These are phyloP conservation scores for Plasmodium yoelii DNA, from an alignment of 169 alveolate genomes.

Conservation along the genomic window DNA sequence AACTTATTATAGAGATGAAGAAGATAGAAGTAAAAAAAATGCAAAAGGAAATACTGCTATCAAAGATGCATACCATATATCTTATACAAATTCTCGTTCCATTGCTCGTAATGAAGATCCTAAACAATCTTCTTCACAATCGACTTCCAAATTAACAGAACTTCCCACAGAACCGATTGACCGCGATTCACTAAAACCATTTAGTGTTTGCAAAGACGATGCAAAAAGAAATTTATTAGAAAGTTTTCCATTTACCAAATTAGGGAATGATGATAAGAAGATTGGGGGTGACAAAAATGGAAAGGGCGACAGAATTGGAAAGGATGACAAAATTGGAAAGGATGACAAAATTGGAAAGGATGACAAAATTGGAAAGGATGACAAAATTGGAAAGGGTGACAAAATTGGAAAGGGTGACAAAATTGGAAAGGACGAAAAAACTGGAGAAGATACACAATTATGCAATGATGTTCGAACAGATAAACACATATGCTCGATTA, in stretches of 20 bases:
- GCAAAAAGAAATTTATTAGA: constrained; percentile 39
- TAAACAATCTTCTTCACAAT: constrained; percentile 5
- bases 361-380: background rate
- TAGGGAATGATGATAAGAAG: background rate
- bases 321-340: background rate
- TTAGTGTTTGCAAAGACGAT: constrained; percentile 54
- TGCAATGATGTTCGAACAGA: no score
- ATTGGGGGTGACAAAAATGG: no score
- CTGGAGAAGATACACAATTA: no score
- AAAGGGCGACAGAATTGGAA: background rate
- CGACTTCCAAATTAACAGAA: background rate
- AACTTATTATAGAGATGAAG: constrained; percentile 80
- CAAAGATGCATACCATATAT: constrained; percentile 48
- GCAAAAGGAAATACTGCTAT: constrained; percentile 23
- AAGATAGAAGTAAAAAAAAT: constrained; percentile 52
- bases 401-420: background rate
- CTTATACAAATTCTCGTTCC: constrained; percentile 31
- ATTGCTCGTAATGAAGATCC: background rate
- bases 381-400: background rate
- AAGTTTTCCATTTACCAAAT: constrained; percentile 6
- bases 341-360: background rate
- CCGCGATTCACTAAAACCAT: constrained; percentile 33
- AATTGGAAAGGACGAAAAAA: background rate
- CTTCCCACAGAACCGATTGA: constrained; percentile 15
- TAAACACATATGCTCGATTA: no score